Percentiles rank a stretch among this genome's conserved stretches.
Conservation (phyloP, 2,329 filamentous ascomycete genomes). For the Aspergillus sp. region DNA sequence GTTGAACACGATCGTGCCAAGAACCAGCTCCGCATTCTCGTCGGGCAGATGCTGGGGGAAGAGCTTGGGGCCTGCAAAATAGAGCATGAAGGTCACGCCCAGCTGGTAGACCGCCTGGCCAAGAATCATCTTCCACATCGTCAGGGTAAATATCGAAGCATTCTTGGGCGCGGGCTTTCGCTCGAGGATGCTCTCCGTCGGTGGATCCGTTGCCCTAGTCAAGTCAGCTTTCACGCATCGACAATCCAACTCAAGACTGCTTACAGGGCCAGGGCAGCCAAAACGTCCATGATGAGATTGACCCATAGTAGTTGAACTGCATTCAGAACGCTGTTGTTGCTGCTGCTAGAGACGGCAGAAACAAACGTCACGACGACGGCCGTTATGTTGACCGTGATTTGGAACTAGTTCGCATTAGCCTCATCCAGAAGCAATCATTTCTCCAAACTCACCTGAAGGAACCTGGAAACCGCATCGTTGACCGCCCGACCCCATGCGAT, state of each 20-base stretch:
- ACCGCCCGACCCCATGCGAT: conserved; percentile 61
- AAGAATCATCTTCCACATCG: conserved; percentile 99
- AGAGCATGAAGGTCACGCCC: conserved; percentile 65
- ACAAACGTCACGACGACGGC: conserved; percentile 82
- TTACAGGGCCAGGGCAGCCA: conserved; percentile 69
- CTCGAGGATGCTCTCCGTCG: conserved; percentile 68
- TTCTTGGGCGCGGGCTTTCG: conserved; percentile 70
- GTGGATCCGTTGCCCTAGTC: conserved; percentile 66
- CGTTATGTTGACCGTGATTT: conserved; percentile 78
- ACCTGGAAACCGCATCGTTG: conserved; percentile 60
- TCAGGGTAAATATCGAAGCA: conserved; percentile 68
- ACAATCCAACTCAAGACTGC: background rate
- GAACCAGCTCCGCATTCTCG: conserved; percentile 39
- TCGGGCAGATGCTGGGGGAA: conserved; percentile 48
- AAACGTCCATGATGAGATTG: conserved; percentile 95
- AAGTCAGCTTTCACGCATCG: background rate
- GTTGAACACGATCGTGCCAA: conserved; percentile 86
- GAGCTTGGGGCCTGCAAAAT: conserved; percentile 60
- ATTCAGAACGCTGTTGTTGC: conserved; percentile 67
- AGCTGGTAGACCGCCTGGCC: conserved; percentile 88
- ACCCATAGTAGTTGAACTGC: conserved; percentile 93
- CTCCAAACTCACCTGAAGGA: conserved; percentile 40
- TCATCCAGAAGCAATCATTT: background rate
- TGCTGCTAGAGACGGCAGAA: conserved; percentile 62
- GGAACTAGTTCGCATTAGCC: conserved; percentile 22